Conservation (phyloP, 75 land plant species). For the Pseudotsuga menziesii region DNA sequence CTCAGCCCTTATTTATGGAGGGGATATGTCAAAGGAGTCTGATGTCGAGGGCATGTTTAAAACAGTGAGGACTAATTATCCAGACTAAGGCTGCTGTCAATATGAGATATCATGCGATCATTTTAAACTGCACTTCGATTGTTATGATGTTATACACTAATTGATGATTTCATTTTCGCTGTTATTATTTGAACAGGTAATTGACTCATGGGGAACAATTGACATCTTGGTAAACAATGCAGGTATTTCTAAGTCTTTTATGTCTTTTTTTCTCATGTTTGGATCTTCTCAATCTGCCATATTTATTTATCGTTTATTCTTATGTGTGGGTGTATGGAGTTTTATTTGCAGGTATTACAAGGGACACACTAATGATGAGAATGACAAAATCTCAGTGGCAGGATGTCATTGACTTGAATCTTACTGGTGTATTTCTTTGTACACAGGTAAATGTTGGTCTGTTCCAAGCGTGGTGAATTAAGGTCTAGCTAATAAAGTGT, state of each 20-base stretch:
- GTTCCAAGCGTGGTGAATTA: background rate
- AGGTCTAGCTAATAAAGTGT: background rate
- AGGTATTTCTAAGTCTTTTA: constrained; percentile 29
- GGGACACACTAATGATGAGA: constrained; percentile 91
- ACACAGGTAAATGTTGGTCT: constrained; percentile 60
- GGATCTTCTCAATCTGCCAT: background rate
- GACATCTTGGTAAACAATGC: constrained; percentile 93
- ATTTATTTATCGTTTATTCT: background rate
- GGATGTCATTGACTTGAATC: constrained; percentile 92
- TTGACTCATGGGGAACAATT: constrained; percentile 91
- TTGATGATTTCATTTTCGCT: constrained; percentile 4
- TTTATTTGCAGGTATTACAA: constrained; percentile 69
- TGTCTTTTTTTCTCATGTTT: background rate
- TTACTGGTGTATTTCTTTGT: constrained; percentile 94
- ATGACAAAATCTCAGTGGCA: constrained; percentile 98
- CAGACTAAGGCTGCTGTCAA: background rate
- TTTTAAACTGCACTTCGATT: background rate
- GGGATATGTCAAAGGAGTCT: constrained; percentile 86
- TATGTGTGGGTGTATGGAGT: background rate
- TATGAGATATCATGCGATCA: background rate
- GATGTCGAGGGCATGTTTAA: constrained; percentile 87
- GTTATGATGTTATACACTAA: background rate
- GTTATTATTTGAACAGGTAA: constrained; percentile 48
- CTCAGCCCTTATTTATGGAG: constrained; percentile 81
- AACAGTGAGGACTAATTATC: constrained; percentile 43